Evolutionary conservation across 2,329 filamentous ascomycete genomes (phyloP), one percentile per base, ranked within the genome.

Genomic region (Leptographium lundbergii): DNA sequence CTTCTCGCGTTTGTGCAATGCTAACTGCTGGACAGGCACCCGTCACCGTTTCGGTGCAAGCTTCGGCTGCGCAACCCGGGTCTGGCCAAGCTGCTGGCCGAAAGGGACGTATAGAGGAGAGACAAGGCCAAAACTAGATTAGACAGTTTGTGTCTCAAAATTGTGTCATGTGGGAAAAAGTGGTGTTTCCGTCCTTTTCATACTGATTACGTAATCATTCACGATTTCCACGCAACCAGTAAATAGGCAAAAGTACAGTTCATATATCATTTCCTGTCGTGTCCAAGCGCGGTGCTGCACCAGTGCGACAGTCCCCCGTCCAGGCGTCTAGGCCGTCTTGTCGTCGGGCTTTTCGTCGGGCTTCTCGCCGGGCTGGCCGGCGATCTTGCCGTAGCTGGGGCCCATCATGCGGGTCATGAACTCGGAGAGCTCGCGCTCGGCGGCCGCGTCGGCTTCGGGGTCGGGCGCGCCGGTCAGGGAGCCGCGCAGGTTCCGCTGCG

Each of bases 381-480:
- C 39, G 19, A 6, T 34, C 17, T 32, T 6, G 6, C 1, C 27
- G 36, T 14, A 47, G 58, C 60, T 79, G 32, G 32, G 32, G 2
- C 78, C 63, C 42, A 90, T 76, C 32, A 83, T 63, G 68, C 81
- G 72, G 63, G 79, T 74, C 71, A 85, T 72, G 80, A 83, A 79
- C 72, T 82, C 77, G 68, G 85, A 81, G 61, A 86, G 72, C 67
- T 85, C 77, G 64, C 75, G 72, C 74, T 87, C 81, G 60, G 81
- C 78, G 66, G 80, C 76, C 62, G 75, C 69, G 66, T 80, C 72
- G 6, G 67, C 69, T 59, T 67, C n/a, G 14, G 62, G 59, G 11
- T 65, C 71, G 59, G 22, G 22, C 3, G 27, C 4, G 22, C 60
- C 57, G 27, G 52, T 54, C 19, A 52, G 17, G 2, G 7, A 11